These are phyloP conservation scores for Calonectria henricotiae DNA, from an alignment of 2,329 filamentous ascomycete species.

Conservation along the genomic window DNA sequence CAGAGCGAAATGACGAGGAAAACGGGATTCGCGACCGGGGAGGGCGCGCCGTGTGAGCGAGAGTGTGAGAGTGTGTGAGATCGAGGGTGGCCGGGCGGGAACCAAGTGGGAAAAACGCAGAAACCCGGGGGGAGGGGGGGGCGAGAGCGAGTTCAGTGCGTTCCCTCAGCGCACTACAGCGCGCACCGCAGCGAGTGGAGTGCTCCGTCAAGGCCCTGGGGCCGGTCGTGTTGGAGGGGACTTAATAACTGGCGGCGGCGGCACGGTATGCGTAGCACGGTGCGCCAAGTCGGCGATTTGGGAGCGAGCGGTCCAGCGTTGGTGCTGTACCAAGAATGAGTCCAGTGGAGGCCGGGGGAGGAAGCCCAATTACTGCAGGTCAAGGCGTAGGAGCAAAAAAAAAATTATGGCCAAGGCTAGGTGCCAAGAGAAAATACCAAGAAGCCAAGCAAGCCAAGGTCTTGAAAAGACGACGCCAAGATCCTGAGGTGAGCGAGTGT, in stretches of 20 bases:
- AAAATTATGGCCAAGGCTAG: constrained; percentile 27
- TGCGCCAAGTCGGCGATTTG: constrained; percentile 37
- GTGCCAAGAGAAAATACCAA: constrained; percentile 35
- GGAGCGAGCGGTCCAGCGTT: constrained; percentile 14
- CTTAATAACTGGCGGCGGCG: neutral
- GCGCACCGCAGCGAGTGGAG: constrained; percentile 40
- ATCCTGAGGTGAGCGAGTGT: constrained; percentile 27
- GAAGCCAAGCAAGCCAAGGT: constrained; percentile 37
- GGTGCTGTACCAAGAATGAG: constrained; percentile 26
- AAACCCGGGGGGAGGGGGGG: constrained; percentile 23
- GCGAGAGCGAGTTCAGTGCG: constrained; percentile 24
- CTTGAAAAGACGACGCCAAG: constrained; percentile 32
- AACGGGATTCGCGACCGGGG: constrained; percentile 48
- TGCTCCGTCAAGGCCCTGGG: constrained; percentile 46
- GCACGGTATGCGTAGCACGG: constrained; percentile 45
- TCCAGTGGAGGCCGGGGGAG: constrained; percentile 8
- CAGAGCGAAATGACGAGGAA: constrained; percentile 47
- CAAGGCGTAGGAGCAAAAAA: constrained; percentile 29
- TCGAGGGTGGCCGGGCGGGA: constrained; percentile 38
- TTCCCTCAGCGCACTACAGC: constrained; percentile 28
- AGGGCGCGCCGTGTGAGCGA: constrained; percentile 36
- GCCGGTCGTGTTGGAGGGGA: constrained; percentile 39
- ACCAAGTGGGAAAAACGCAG: constrained; percentile 31
- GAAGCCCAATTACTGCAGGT: constrained; percentile 19
- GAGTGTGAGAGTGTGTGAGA: constrained; percentile 33